These are phyloP conservation scores for Pestalotiopsis sp. DNA, from an alignment of 2,329 filamentous ascomycete genomes.

Conservation along the genomic window DNA sequence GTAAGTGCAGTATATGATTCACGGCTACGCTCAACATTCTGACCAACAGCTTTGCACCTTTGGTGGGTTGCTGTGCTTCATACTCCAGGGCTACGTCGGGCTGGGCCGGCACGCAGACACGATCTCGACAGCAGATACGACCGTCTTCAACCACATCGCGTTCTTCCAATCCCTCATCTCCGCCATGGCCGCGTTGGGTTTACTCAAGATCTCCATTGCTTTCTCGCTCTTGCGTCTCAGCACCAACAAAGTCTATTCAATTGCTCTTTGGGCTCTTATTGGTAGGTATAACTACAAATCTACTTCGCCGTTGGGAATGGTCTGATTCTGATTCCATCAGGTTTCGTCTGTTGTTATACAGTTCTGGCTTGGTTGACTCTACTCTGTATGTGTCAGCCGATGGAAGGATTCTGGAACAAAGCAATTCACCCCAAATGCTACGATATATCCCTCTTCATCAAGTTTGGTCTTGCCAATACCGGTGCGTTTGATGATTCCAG, in stretches of 20 bases:
- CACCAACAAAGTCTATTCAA: slow-evolving; percentile 15
- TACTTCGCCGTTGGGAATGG: neutral
- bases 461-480: slow-evolving; percentile 23
- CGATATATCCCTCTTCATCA: slow-evolving; percentile 22
- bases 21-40: slow-evolving; percentile 14
- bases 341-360: slow-evolving; percentile 22
- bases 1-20: slow-evolving; percentile 21
- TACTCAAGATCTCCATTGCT: slow-evolving; percentile 29
- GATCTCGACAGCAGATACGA: slow-evolving; percentile 34
- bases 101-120: slow-evolving; percentile 38
- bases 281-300: neutral
- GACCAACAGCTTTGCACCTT: slow-evolving; percentile 29
- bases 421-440: slow-evolving; percentile 5
- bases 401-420: slow-evolving; percentile 11
- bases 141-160: slow-evolving; percentile 39
- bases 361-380: slow-evolving; percentile 21
- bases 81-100: slow-evolving; percentile 43
- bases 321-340: slow-evolving; percentile 6
- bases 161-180: slow-evolving; percentile 50
- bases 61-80: slow-evolving; percentile 36
- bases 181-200: slow-evolving; percentile 40
- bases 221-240: slow-evolving; percentile 44
- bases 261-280: slow-evolving; percentile 16
- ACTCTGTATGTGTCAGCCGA: slow-evolving; percentile 21
- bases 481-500: slow-evolving; percentile 10